phyloP scores from a whole-genome alignment of 495 filamentous ascomycete genomes.

The Penicillium taxi region DNA sequence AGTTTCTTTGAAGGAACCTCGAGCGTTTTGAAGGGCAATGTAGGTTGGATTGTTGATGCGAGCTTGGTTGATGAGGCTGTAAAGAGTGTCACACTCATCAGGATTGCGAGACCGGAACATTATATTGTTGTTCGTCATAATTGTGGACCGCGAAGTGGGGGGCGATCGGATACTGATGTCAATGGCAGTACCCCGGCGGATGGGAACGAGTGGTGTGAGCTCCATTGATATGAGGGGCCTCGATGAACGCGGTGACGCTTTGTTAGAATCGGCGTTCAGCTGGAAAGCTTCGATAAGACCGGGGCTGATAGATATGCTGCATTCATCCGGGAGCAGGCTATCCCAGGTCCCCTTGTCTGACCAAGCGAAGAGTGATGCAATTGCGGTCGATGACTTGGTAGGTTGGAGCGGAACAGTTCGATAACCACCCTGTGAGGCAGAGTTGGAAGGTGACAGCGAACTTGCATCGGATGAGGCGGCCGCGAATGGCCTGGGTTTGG shows the following conservation, averaged over 20 bases:
- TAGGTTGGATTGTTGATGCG: slow-evolving; percentile 84
- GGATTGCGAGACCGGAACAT: slow-evolving; percentile 79
- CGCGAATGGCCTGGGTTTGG: slow-evolving; percentile 14
- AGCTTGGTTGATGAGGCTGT: slow-evolving; percentile 71
- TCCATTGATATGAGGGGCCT: slow-evolving; percentile 69
- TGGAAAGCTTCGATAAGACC: slow-evolving; percentile 81
- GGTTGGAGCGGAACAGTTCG: slow-evolving; percentile 48
- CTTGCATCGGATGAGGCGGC: slow-evolving; percentile 38
- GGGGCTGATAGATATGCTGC: slow-evolving; percentile 71
- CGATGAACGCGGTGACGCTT: slow-evolving; percentile 28
- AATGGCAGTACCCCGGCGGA: slow-evolving; percentile 80
- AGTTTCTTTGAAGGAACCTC: slow-evolving; percentile 34
- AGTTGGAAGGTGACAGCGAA: slow-evolving; percentile 64
- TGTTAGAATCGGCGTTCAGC: slow-evolving; percentile 36
- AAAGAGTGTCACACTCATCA: slow-evolving; percentile 72
- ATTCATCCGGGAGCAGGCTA: slow-evolving; percentile 62
- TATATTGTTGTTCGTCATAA: slow-evolving; percentile 64
- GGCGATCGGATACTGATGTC: slow-evolving; percentile 90
- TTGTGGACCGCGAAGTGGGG: slow-evolving; percentile 59
- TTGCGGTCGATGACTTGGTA: slow-evolving; percentile 52
- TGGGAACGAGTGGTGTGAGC: slow-evolving; percentile 79
- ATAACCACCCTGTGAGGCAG: slow-evolving; percentile 62
- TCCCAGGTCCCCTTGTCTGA: slow-evolving; percentile 76
- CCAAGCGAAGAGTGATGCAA: slow-evolving; percentile 82
- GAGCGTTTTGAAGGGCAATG: slow-evolving; percentile 69